Base-by-base conservation (phyloP, 768 basidiomycete species). In the Coprinopsis sp. region DNA sequence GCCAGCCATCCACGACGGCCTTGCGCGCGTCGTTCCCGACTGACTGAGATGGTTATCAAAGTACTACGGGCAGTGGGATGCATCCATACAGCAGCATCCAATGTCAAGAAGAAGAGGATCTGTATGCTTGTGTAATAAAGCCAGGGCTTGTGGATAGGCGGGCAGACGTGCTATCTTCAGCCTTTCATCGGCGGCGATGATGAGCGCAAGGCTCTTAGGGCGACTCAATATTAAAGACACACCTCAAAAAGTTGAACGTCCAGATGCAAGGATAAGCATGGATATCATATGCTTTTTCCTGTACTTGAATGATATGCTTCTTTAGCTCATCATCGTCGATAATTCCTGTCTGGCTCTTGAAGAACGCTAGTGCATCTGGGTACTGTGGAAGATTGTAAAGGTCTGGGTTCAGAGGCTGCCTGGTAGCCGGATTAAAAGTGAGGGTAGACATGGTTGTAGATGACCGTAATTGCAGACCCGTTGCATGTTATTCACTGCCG, bases 11-110 rank as follows among this genome's bases (percentile, higher is more conserved):
- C 4, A 53, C 41, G 11, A 67, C 66, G 2, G 61, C 64, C 51
- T 70, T 71, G 16, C 71, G 50, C 8, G 62, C 37, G 46, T 70
- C 71, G 37, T 66, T 69, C 2, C 71, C 73, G 49, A 73, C 73
- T 74, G 21, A 37, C 13, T 19, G 13, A 31, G 5, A 41, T 21
- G 14, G 18, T 7, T 10, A 46, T 19, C 18, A 37, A 28, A 41
- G 36, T 21, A 46, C 38, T 13, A 25, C 23, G 14, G 13, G 24
- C 23, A 31, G 40, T 13, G 19, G 38, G 13, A n/a, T n/a, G 12
- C 21, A 16, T 2, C 58, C 63, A 45, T 25, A 74, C 73, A 72
- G 49, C 70, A 71, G 49, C 73, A 74, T 4, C 69, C 73, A 18
- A 72, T 55, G 46, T 74, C 73, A 10, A 74, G 58, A 2, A 72